Evolutionary conservation across 2,329 filamentous ascomycete genomes (phyloP), one percentile per base, ranked within the genome.

Genomic region (Phoma sp.): DNA sequence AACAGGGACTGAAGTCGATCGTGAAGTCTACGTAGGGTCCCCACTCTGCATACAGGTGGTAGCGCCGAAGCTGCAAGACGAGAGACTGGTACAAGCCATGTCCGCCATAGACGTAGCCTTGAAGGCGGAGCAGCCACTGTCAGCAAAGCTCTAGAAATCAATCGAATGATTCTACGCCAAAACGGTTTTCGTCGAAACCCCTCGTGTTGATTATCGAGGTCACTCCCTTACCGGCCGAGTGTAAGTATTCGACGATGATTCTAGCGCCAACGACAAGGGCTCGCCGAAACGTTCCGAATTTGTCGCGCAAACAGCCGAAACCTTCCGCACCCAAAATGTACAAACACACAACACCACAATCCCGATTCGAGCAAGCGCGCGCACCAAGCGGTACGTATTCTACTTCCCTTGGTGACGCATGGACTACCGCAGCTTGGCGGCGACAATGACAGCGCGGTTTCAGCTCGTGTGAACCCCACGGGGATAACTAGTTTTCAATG

Each of bases 11-110:
- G 77, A 79, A 4, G 75, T 81, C 20, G 81, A 86, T 64, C 75
- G 83, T 17, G 74, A 74, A 1, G 76, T 83, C 0, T 87, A 86
- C 59, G 62, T 87, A 6, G 77, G 77, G 3, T 84, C 81, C 3
- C 78, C 80, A 15, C 68, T 87, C 7, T 82, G 81, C 60, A 75
- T 87, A 23, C 84, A 87, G 68, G 81, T 86, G 0, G 75, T 87
- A 0, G 81, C 80, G 5, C 83, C 83, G 7, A 83, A 76, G 47
- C 66, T 83, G 62, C 78, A 81, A 60, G 84, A 87, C 57, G 77
- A 81, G 64, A 79, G 78, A 56, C 69, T 87, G 15, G 78, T 78
- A 36, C 74, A 78, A 55, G 81, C 78, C 0, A 85, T 87, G 83
- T 69, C 69, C n/a, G 67, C 80, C 9, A 75, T 87, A 47, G 82